Conservation (phyloP, 441 rosid genomes). For the Eutrema salsugineum region DNA sequence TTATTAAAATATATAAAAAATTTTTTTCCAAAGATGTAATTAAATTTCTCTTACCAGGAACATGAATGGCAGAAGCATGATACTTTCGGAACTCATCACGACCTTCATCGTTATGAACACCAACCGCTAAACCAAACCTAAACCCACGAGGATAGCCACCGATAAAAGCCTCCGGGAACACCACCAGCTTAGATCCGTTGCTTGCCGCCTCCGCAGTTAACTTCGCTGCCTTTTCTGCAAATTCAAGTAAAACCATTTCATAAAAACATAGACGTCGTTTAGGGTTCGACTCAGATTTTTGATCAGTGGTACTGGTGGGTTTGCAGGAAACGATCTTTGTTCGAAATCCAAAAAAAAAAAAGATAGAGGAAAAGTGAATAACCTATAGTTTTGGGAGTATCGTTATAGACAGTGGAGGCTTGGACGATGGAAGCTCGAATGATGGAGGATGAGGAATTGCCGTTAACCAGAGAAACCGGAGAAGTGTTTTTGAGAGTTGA, state of each 20-base stretch:
- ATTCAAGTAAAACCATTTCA: not conserved
- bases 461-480: not conserved
- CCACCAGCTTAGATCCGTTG: constrained; percentile 68
- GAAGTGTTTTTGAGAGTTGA: constrained; percentile 23
- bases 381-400: constrained; percentile 78
- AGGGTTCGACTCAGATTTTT: too few relatives aligned
- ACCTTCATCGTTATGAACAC: constrained; percentile 58
- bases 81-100: constrained; percentile 75
- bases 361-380: not conserved
- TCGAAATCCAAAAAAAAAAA: too few relatives aligned
- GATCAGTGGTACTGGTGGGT: too few relatives aligned
- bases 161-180: constrained; percentile 80
- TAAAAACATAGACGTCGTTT: too few relatives aligned
- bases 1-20: too few relatives aligned
- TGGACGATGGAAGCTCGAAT: constrained; percentile 79
- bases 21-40: too few relatives aligned
- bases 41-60: constrained; percentile 71
- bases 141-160: constrained; percentile 88
- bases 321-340: not conserved
- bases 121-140: constrained; percentile 57
- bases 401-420: constrained; percentile 78
- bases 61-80: constrained; percentile 72
- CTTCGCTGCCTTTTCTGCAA: constrained; percentile 74
- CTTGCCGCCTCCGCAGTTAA: constrained; percentile 69
- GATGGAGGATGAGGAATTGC: constrained; percentile 42